These are phyloP conservation scores for Senna siamea DNA, from an alignment of 306 rosid genomes.

Conservation along the genomic window DNA sequence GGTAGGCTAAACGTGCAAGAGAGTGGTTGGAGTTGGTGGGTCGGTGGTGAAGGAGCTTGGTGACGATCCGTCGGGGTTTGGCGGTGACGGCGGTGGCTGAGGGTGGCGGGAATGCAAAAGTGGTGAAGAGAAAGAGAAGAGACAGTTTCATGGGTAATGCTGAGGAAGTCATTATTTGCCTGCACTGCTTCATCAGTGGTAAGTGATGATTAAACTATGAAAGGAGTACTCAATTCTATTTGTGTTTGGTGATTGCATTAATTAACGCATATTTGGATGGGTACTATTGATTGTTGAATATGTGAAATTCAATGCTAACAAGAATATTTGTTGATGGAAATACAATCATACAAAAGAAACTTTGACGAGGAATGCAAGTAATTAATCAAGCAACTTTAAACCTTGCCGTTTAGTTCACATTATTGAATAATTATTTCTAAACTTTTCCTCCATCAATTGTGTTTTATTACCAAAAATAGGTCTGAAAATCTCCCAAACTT, in stretches of 20 bases:
- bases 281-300: background rate
- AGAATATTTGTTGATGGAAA: background rate
- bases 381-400: background rate
- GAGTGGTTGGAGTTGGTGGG: background rate
- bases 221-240: too few species aligned
- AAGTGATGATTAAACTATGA: too few species aligned
- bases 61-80: background rate
- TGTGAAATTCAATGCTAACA: background rate
- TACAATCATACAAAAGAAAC: background rate
- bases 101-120: background rate
- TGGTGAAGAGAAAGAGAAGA: background rate
- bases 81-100: background rate
- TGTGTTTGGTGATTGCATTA: background rate
- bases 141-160: background rate
- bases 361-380: too few species aligned
- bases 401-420: background rate
- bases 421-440: too few species aligned
- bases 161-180: background rate
- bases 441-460: too few species aligned
- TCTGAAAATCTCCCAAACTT: too few species aligned
- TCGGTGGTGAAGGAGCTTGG: slow-evolving; percentile 3
- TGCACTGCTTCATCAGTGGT: too few species aligned
- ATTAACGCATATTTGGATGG: background rate
- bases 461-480: too few species aligned
- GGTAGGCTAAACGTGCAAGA: background rate